Conservation (phyloP, 169 alveolate genomes). For the Plasmodium cynomolgi region DNA sequence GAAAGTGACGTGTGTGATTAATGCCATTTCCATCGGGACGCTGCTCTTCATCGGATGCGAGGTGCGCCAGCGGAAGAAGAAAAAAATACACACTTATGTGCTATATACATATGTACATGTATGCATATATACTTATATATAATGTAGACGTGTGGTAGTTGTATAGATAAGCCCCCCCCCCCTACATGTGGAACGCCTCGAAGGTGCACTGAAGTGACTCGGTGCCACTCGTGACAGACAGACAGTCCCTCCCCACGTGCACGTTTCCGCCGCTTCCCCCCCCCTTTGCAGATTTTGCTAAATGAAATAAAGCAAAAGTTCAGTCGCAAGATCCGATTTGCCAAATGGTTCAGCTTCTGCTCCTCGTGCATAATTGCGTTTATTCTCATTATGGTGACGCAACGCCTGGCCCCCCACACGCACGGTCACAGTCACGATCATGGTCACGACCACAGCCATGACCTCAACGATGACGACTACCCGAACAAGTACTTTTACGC, state of each 20-base stretch:
- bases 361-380: slow-evolving; percentile 56
- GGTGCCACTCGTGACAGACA: too few relatives aligned
- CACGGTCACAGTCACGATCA: background rate
- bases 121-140: background rate
- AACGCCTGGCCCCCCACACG: slow-evolving; percentile 19
- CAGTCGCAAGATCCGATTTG: slow-evolving; percentile 23
- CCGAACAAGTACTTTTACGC: background rate
- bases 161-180: background rate
- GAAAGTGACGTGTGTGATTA: slow-evolving; percentile 43
- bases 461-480: background rate
- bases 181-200: background rate
- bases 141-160: too few relatives aligned
- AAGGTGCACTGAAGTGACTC: too few relatives aligned
- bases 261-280: background rate
- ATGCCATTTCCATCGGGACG: slow-evolving; percentile 52
- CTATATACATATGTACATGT: background rate
- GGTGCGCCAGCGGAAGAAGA: background rate
- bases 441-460: background rate
- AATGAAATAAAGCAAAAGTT: slow-evolving; percentile 48
- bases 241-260: too few relatives aligned
- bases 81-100: too few relatives aligned
- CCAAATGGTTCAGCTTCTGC: slow-evolving; percentile 59
- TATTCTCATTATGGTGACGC: background rate
- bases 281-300: slow-evolving; percentile 39
- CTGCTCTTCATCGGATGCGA: slow-evolving; percentile 67